Conservation (phyloP, 306 rosid species). For the Pueraria montana region DNA sequence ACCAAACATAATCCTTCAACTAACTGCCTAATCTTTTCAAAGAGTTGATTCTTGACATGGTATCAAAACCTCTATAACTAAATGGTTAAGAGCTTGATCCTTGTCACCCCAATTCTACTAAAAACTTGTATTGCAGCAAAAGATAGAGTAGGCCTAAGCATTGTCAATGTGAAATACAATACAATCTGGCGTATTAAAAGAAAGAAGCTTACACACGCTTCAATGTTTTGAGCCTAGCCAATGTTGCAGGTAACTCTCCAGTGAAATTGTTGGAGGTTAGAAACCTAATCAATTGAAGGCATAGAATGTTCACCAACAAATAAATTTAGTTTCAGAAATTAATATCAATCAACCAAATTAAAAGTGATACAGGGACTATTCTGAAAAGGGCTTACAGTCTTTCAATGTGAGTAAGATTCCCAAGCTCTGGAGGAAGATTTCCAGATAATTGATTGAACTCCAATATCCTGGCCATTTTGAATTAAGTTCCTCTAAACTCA, state of each 20-base stretch:
- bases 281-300: slow-evolving; percentile 45
- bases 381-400: too few species aligned
- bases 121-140: background rate
- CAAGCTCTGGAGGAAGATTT: too few species aligned
- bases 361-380: too few species aligned
- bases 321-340: background rate
- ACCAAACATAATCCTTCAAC: background rate
- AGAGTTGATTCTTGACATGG: background rate
- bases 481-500: too few species aligned
- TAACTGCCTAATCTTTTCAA: background rate
- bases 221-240: slow-evolving; percentile 47
- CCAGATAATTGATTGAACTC: too few species aligned
- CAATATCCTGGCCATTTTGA: too few species aligned
- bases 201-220: slow-evolving; percentile 59
- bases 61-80: background rate
- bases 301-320: background rate
- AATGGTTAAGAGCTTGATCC: background rate
- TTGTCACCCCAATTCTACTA: background rate
- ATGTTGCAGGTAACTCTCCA: slow-evolving; percentile 51
- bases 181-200: background rate
- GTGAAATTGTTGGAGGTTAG: slow-evolving; percentile 59
- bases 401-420: too few species aligned
- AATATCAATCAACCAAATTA: background rate
- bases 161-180: background rate
- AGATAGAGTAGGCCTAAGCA: background rate